These are phyloP conservation scores for Metschnikowia chrysomelidarum DNA, from an alignment of 805 yeast genomes.

Conservation along the genomic window DNA sequence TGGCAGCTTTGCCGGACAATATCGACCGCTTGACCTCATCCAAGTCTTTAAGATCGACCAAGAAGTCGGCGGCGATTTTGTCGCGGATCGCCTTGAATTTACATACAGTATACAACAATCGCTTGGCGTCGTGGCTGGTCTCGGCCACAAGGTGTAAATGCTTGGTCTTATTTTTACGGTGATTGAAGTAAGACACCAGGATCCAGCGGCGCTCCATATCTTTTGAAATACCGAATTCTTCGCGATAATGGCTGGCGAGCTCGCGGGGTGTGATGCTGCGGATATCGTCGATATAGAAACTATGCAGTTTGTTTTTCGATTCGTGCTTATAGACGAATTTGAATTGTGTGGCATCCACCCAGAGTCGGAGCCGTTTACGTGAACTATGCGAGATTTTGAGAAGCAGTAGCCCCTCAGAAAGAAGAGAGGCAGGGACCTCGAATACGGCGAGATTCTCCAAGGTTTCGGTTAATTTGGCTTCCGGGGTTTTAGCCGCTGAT, in stretches of 20 bases:
- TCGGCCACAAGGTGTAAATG: slow-evolving; percentile 78
- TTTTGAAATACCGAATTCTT: slow-evolving; percentile 71
- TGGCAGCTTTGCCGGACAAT: slow-evolving; percentile 23
- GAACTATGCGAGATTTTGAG: slow-evolving; percentile 71
- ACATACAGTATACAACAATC: slow-evolving; percentile 54
- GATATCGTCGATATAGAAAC: slow-evolving; percentile 57
- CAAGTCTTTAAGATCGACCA: slow-evolving; percentile 37
- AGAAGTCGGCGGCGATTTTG: slow-evolving; percentile 54
- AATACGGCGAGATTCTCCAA: slow-evolving; percentile 14
- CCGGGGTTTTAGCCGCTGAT: too few relatives aligned
- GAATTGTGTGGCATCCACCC: slow-evolving; percentile 54
- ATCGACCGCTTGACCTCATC: slow-evolving; percentile 28
- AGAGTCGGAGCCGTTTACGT: slow-evolving; percentile 55
- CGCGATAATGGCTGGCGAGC: slow-evolving; percentile 82
- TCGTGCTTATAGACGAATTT: slow-evolving; percentile 48
- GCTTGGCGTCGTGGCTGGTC: slow-evolving; percentile 54
- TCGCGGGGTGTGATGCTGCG: slow-evolving; percentile 58
- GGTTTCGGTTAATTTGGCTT: slow-evolving; percentile 5
- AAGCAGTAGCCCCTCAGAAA: slow-evolving; percentile 59
- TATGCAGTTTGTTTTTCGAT: slow-evolving; percentile 21
- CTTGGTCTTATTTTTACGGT: slow-evolving; percentile 61
- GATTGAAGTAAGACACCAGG: slow-evolving; percentile 68
- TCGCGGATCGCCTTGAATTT: slow-evolving; percentile 63
- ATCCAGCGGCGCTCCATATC: slow-evolving; percentile 73
- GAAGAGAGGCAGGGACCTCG: slow-evolving; percentile 34